Evolutionary conservation across 129 eudicot species (phyloP), one percentile per base, ranked within the genome.

Genomic region (Flaveria sonorensis): DNA sequence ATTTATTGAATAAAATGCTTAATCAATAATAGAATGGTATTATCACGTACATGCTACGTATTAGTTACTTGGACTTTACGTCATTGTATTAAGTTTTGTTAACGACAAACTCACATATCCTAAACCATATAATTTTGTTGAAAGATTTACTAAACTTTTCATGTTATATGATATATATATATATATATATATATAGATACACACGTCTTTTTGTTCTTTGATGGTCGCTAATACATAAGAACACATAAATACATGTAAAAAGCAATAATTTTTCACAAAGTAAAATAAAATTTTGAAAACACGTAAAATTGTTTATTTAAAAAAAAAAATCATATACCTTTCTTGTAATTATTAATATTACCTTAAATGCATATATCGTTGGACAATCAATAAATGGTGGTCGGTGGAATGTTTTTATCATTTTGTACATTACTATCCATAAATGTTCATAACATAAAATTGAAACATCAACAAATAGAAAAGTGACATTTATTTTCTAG

Each of bases 311-410:
- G 7, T 16, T 52, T 52, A 4, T 4, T 52, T n/a, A 2, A 10
- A 2, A 10, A 7, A 39, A 39, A 43, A 43, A 43, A 9, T 43
- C 13, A 43, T 43, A 43, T 43, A 43, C 3, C 10, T 43, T 43
- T 51, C 16, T 15, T 52, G n/a, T n/a, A 3, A 52, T 1, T 51
- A 51, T 16, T 16, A n/a, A 3, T 16, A 51, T 16, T 52, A 56
- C 7, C n/a, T 32, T 7, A 9, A 16, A 20, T 30, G 26, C 21
- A 56, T 7, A 7, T 14, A 19, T 42, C 6, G 18, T 63, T 51
- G 50, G 53, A 61, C 83, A 79, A 79, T 15, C 28, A 79, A 1
- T 62, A 72, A 32, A 50, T 71, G 45, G 24, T 3, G 72, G 73
- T 61, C 39, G 78, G 83, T 79, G 57, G 57, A 19, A 59, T 73